Base-by-base conservation (phyloP, 164 flowering plant species). In the Taxillus chinensis region DNA sequence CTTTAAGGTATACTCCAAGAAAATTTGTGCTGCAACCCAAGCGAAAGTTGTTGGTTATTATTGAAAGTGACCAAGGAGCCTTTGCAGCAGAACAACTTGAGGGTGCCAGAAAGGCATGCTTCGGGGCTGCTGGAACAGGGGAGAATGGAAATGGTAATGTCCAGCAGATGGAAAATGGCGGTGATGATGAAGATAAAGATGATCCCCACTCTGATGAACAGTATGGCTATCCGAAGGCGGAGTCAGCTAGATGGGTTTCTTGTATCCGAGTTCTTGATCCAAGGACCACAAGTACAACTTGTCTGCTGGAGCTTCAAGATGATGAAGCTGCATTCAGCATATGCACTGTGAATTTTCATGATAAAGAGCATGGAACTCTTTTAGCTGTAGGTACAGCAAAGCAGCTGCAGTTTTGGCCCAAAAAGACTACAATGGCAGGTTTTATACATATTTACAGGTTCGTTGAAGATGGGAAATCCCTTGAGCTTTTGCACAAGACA, bases 11-110 rank as follows among this genome's bases (percentile, higher is more conserved):
- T 72, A 95, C 99, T 0, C 99, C 99, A 1, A 82, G 99, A 66
- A 95, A 89, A 62, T 95, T 95, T 78, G 95, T 95, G 49, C 80
- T 95, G 65, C 99, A 95, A 57, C 96, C 97, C 27, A 95, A 83
- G 73, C 60, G 78, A 65, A 95, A 95, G 66, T 65, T 82, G 48
- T 59, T 95, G 72, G 82, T 91, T 9, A 72, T 86, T 49, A 84
- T 95, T 64, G 99, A 95, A 82, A 95, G 96, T 72, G 99, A 95
- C 74, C 96, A 95, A 71, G 98, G 99, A 71, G 92, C 97, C 56
- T 80, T 81, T 62, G 75, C 90, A 42, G 99, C 99, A 43, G 99
- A 95, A 71, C 92, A 89, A 72, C 95, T 96, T 68, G 99, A 95
- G 77, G 86, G 92, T 74, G 89, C 92, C 7, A 87, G 80, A 67